A percentile compares a stretch with the other conserved stretches of the same genome.
phyloP scores from a whole-genome alignment of 83 land plant species.

The Picea mariana region DNA sequence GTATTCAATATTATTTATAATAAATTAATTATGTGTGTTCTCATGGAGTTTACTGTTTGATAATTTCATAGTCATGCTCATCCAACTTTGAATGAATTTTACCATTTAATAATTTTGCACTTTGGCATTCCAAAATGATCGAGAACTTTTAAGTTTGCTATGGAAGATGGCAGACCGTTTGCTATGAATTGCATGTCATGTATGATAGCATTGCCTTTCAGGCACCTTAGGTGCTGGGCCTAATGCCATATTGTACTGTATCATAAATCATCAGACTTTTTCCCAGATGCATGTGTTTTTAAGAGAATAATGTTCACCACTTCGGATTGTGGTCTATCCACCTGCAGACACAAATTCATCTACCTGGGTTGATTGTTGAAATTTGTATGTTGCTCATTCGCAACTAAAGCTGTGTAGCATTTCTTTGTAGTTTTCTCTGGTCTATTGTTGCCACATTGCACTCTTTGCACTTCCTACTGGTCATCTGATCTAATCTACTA shows the following conservation, averaged over 20 bases:
- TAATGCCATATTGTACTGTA: no score
- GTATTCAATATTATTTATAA: conserved; percentile 31
- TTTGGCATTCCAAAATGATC: neutral
- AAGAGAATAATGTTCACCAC: no score
- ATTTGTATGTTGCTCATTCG: neutral
- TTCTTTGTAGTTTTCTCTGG: neutral
- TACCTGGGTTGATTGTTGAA: neutral
- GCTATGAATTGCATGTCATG: no score
- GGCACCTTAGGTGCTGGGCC: no score
- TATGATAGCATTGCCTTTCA: no score
- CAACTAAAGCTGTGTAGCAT: no score
- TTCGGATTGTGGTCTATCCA: no score
- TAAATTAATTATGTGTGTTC: neutral
- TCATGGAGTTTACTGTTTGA: neutral
- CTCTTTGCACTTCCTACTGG: neutral
- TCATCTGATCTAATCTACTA: neutral
- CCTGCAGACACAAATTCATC: neutral
- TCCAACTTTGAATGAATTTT: no score
- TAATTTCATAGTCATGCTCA: neutral
- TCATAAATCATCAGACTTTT: no score
- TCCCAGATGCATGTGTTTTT: no score
- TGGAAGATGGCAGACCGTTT: no score
- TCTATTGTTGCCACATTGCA: neutral
- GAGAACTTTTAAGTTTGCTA: neutral
- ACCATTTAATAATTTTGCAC: no score